Evolutionary conservation across 495 filamentous ascomycete species (phyloP).

Genomic region (Podospora comata): DNA sequence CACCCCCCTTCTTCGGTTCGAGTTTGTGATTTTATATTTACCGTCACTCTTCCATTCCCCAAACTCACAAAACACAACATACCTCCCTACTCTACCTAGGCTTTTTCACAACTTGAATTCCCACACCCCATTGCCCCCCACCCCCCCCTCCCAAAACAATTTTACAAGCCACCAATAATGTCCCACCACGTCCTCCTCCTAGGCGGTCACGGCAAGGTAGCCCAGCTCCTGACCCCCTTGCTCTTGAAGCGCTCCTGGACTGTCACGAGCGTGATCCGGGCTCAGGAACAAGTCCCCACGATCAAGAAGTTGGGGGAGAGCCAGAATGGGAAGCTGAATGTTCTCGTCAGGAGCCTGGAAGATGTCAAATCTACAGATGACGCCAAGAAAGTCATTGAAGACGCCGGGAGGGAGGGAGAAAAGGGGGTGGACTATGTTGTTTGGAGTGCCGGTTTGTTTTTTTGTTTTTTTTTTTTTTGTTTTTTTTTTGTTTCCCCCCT

Average conservation of each 20-base stretch:
- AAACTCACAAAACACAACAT: too few species aligned
- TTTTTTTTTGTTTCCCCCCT: conserved; percentile 42
- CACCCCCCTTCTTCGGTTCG: too few species aligned
- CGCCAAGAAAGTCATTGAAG: conserved; percentile 59
- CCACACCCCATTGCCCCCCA: too few species aligned
- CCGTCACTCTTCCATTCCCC: too few species aligned
- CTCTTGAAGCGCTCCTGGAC: conserved; percentile 69
- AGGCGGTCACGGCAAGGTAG: conserved; percentile 78
- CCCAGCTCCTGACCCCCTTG: conserved; percentile 71
- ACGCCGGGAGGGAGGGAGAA: conserved; percentile 28
- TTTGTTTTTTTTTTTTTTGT: conserved; percentile 35
- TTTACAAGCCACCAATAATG: conserved; percentile 1
- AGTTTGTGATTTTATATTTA: too few species aligned
- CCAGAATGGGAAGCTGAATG: conserved; percentile 34
- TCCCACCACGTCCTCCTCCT: conserved; percentile 63
- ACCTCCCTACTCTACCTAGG: too few species aligned
- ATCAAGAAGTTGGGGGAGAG: conserved; percentile 55
- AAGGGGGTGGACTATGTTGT: conserved; percentile 65
- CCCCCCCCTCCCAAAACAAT: background rate
- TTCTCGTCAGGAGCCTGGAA: conserved; percentile 67
- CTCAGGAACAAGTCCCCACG: conserved; percentile 59
- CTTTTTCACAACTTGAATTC: too few species aligned
- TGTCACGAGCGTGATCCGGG: conserved; percentile 75
- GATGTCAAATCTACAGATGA: conserved; percentile 61
- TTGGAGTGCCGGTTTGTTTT: conserved; percentile 59